Evolutionary conservation across 441 rosid genomes (phyloP), one percentile per base, ranked within the genome.

Genomic region (Populus hybrid): DNA sequence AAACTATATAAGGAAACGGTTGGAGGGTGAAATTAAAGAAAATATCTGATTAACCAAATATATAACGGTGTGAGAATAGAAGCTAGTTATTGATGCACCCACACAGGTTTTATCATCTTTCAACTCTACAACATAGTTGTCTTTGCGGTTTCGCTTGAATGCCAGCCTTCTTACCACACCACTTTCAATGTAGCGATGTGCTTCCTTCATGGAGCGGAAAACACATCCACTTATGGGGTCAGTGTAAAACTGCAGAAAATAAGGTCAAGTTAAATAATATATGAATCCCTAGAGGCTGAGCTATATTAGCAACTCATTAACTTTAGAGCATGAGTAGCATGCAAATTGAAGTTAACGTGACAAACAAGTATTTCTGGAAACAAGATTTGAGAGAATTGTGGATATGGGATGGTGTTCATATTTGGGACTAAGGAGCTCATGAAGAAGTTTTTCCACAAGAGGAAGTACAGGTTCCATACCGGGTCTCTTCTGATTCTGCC

Each of bases 201-300:
- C 97, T 64, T 85, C 94, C 86, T 79, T 95, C 91, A 93, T 89
- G 29, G 98, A 95, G 59, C 89, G 92, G 82, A 95, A 92, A 75
- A 87, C 81, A 85, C 86, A 92, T 79, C 88, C 94, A 86, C 90
- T 89, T 64, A 81, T 85, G 80, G 98, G 97, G 85, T 92, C 97
- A 66, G 83, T 88, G 90, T 93, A 95, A 76, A 76, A 88, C 96
- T 93, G 93, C 85, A 84, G 65, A 72, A 68, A 76, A 68, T 72
- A 81, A 20, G 14, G 72, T 53, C 31, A 36, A 78, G 73, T 75
- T 70, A 76, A 74, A 35, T 29, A 68, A 59, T 64, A 31, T 24
- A 64, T 31, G 35, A 63, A 61, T 76, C 72, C 50, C 14, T 40
- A 59, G 28, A 12, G 31, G 35, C 40, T 73, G 20, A 36, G 56